These are phyloP conservation scores for Aspergillus novoparasiticus DNA, from an alignment of 2,329 filamentous ascomycete species.

Conservation along the genomic window DNA sequence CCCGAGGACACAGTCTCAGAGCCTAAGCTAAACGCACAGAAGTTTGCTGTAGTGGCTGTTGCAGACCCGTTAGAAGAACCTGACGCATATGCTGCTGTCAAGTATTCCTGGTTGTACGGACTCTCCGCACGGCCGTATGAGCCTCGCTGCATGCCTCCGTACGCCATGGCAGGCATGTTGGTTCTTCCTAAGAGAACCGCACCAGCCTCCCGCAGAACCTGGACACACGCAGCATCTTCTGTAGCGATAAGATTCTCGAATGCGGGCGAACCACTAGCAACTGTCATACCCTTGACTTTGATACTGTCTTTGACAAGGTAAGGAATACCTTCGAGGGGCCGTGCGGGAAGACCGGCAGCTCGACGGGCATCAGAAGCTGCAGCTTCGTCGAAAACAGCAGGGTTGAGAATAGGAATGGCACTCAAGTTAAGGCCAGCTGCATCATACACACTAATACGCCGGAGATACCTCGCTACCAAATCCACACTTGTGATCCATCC, in stretches of 20 bases:
- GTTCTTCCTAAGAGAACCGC: conserved; percentile 58
- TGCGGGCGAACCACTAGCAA: conserved; percentile 58
- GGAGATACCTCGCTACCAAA: conserved; percentile 50
- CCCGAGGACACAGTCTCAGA: conserved; percentile 61
- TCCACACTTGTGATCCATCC: conserved; percentile 49
- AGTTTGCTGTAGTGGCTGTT: conserved; percentile 52
- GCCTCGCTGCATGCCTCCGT: conserved; percentile 61
- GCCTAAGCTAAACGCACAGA: conserved; percentile 58
- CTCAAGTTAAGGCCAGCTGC: conserved; percentile 46
- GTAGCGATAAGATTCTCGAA: conserved; percentile 54
- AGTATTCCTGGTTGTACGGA: conserved; percentile 57
- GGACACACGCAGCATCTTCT: conserved; percentile 56
- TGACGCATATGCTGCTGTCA: conserved; percentile 58
- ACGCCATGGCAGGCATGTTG: conserved; percentile 64
- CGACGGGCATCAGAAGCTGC: conserved; percentile 50
- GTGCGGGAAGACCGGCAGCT: conserved; percentile 35
- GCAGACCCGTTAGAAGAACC: conserved; percentile 62
- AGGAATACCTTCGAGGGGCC: conserved; percentile 58
- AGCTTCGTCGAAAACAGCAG: conserved; percentile 50
- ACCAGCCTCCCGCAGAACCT: conserved; percentile 51
- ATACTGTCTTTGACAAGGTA: conserved; percentile 62
- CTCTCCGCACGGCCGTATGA: conserved; percentile 59
- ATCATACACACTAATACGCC: conserved; percentile 53
- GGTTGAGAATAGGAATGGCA: conserved; percentile 53
- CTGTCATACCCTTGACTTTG: conserved; percentile 56